Percentiles rank a stretch among this genome's conserved stretches.
Evolutionary conservation across 2,329 filamentous ascomycete genomes (phyloP).

Genomic region (Curvularia hawaiiensis): DNA sequence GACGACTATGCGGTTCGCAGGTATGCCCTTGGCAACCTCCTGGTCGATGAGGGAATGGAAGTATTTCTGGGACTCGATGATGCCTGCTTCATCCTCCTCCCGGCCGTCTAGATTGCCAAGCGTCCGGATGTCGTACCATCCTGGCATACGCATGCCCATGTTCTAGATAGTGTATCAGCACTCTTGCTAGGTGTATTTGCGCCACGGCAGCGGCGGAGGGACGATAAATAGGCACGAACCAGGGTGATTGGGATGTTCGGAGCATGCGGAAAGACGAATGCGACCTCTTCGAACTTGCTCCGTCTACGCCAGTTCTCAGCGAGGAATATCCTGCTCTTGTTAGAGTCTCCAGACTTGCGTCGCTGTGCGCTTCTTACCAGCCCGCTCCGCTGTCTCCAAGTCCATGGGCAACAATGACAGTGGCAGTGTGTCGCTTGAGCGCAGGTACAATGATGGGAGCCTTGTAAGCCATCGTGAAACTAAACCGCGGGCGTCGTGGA

Average conservation of each 20-base stretch:
- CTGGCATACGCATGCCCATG: constrained; percentile 79
- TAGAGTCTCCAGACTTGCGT: constrained; percentile 14
- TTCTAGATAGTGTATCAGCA: constrained; percentile 58
- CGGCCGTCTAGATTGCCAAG: constrained; percentile 53
- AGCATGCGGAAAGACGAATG: constrained; percentile 93
- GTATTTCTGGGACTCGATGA: constrained; percentile 73
- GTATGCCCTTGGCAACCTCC: constrained; percentile 81
- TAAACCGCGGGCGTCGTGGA: constrained; percentile 5
- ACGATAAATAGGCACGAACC: constrained; percentile 54
- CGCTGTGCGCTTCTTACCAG: constrained; percentile 60
- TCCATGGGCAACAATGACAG: constrained; percentile 92
- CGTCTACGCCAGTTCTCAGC: constrained; percentile 87
- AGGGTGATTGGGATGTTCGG: constrained; percentile 85
- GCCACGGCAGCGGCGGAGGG: background rate
- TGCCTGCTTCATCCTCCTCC: constrained; percentile 72
- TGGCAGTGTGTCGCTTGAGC: constrained; percentile 83
- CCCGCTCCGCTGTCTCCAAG: constrained; percentile 80
- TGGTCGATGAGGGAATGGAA: constrained; percentile 79
- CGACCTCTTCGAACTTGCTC: constrained; percentile 82
- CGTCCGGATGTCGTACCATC: constrained; percentile 77
- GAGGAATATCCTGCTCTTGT: constrained; percentile 65
- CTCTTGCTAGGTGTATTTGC: constrained; percentile 1
- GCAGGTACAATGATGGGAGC: constrained; percentile 75
- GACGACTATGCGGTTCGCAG: constrained; percentile 80
- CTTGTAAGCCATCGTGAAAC: constrained; percentile 40